Percentiles rank a stretch among this genome's conserved stretches.
phyloP scores from a whole-genome alignment of 495 filamentous ascomycete genomes.

The Aspergillus sclerotiicarbonarius region DNA sequence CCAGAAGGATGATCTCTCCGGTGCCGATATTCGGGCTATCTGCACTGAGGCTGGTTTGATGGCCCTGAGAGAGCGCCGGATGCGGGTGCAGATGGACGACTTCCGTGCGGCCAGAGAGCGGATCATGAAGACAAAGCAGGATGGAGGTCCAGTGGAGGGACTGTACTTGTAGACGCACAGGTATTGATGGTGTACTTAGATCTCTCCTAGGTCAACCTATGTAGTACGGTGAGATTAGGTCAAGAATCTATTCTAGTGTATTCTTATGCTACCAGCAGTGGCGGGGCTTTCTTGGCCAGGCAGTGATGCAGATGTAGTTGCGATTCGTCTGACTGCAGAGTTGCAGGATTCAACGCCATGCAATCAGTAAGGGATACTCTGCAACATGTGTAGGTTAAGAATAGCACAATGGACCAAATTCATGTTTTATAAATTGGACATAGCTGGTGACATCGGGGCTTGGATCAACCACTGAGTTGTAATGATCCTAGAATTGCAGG shows the following conservation, averaged over 20 bases:
- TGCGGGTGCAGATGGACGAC: conserved; percentile 99
- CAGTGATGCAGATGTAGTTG: no score
- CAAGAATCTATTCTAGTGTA: conserved; percentile 11
- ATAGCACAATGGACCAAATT: no score
- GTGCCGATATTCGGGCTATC: conserved; percentile 98
- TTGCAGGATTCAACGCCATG: no score
- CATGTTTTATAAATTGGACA: no score
- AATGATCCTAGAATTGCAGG: no score
- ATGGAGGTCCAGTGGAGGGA: conserved; percentile 91
- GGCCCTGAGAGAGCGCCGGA: conserved; percentile 90
- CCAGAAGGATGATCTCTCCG: conserved; percentile 96
- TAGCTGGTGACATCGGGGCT: no score
- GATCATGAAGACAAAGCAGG: conserved; percentile 97
- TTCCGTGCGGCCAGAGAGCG: conserved; percentile 90
- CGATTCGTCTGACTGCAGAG: no score
- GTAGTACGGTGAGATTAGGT: conserved; percentile 9
- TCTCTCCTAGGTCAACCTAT: conserved; percentile 8
- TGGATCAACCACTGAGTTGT: no score
- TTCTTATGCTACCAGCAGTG: neutral
- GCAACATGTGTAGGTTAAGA: no score
- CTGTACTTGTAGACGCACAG: conserved; percentile 81
- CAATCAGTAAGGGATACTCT: no score
- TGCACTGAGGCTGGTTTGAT: conserved; percentile 96
- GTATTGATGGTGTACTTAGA: conserved; percentile 11
- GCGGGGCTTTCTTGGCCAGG: no score